A percentile compares a stretch with the other conserved stretches of the same genome.
Conservation (phyloP, 805 yeast genomes). For the Starmerella stigmatis region DNA sequence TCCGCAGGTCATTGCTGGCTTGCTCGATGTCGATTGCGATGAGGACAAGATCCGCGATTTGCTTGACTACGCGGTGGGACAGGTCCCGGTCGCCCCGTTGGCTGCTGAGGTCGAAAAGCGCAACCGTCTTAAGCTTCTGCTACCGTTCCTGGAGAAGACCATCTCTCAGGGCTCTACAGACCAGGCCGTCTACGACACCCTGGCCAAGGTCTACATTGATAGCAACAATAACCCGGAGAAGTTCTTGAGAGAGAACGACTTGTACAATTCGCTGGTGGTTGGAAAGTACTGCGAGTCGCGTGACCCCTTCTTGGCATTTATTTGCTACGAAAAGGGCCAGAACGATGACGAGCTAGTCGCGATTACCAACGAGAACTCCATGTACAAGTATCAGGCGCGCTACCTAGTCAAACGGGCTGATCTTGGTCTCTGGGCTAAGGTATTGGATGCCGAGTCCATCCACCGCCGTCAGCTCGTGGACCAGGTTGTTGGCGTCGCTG, state of each 20-base stretch:
- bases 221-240: constrained; percentile 96
- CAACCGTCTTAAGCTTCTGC: constrained; percentile 78
- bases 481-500: constrained; percentile 90
- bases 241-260: constrained; percentile 80
- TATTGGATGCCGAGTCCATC: constrained; percentile 60
- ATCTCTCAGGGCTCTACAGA: constrained; percentile 74
- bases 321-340: constrained; percentile 90
- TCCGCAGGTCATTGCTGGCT: constrained; percentile 92
- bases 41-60: constrained; percentile 74
- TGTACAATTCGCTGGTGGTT: constrained; percentile 85
- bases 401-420: constrained; percentile 86
- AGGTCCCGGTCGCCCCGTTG: constrained; percentile 82
- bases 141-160: constrained; percentile 88
- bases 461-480: constrained; percentile 89
- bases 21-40: constrained; percentile 95
- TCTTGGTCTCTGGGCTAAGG: constrained; percentile 67
- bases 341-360: constrained; percentile 81
- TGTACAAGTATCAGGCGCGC: constrained; percentile 99
- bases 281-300: constrained; percentile 99
- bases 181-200: constrained; percentile 82
- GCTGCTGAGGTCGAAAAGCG: constrained; percentile 94
- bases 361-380: constrained; percentile 91
- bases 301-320: constrained; percentile 95
- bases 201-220: constrained; percentile 96
- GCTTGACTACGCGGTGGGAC: constrained; percentile 77